phyloP scores from a whole-genome alignment of 1,139 yeast species.

The Hemisphaericaspora xylanilytica region DNA sequence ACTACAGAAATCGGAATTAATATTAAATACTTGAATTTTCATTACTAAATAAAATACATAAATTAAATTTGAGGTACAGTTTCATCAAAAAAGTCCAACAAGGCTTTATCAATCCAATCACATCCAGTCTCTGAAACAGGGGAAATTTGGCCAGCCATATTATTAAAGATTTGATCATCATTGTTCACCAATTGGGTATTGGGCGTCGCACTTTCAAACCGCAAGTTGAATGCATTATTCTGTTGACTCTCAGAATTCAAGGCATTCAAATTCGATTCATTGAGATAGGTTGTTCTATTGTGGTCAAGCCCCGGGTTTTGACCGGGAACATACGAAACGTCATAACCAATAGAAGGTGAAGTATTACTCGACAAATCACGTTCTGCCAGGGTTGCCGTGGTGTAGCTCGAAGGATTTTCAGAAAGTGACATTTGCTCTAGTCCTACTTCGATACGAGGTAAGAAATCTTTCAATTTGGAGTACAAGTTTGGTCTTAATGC shows the following conservation, averaged over 20 bases:
- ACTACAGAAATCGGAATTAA: too few species aligned
- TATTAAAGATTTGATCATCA: constrained; percentile 9
- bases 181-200: neutral
- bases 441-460: constrained; percentile 17
- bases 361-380: constrained; percentile 3
- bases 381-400: constrained; percentile 5
- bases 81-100: constrained; percentile 19
- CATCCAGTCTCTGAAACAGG: constrained; percentile 51
- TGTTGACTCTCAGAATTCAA: neutral
- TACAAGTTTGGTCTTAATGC: constrained; percentile 29
- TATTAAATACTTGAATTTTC: too few species aligned
- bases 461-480: constrained; percentile 19
- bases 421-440: constrained; percentile 11
- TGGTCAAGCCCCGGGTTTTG: neutral
- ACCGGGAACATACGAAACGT: neutral
- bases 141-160: constrained; percentile 18
- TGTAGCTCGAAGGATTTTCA: constrained; percentile 1
- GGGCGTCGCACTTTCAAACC: constrained; percentile 3
- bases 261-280: constrained; percentile 1
- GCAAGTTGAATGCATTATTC: neutral
- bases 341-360: constrained; percentile 1
- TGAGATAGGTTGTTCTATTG: neutral
- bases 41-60: neutral
- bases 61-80: constrained; percentile 6
- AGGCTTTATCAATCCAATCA: constrained; percentile 50